phyloP scores from a whole-genome alignment of 2,329 filamentous ascomycete species.

The Ascochyta lentis region DNA sequence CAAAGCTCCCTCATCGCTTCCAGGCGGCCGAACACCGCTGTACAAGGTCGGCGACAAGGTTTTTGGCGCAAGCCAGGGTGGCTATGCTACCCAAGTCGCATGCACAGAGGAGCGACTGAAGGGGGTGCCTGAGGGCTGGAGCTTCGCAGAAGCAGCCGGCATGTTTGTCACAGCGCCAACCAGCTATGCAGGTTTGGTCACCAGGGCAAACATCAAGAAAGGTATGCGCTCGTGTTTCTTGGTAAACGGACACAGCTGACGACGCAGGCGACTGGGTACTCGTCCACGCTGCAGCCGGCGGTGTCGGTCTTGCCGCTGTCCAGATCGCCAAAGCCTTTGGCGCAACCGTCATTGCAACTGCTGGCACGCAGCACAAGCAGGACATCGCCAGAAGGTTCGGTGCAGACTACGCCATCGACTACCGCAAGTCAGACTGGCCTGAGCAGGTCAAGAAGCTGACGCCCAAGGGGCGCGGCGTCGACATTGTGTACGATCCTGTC shows the following conservation, averaged over 20 bases:
- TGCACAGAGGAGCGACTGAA: conserved; percentile 71
- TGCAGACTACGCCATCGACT: conserved; percentile 83
- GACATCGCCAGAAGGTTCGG: conserved; percentile 80
- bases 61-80: conserved; percentile 86
- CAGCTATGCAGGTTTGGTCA: conserved; percentile 82
- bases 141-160: conserved; percentile 82
- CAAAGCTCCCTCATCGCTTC: conserved; percentile 63
- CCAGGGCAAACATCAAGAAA: conserved; percentile 75
- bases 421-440: conserved; percentile 68
- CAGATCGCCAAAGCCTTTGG: conserved; percentile 93
- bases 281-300: conserved; percentile 90
- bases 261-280: conserved; percentile 78
- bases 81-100: conserved; percentile 78
- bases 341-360: conserved; percentile 91
- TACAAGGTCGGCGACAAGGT: conserved; percentile 82
- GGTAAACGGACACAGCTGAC: not conserved
- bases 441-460: conserved; percentile 78
- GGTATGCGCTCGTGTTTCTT: conserved; percentile 29
- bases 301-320: conserved; percentile 88
- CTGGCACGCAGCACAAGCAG: conserved; percentile 79
- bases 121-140: conserved; percentile 81
- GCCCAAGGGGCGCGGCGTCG: conserved; percentile 75
- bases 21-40: conserved; percentile 56
- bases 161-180: conserved; percentile 93
- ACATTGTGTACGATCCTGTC: conserved; percentile 95